phyloP scores from a whole-genome alignment of 2,329 filamentous ascomycete species.

The Aspergillus japonicus region DNA sequence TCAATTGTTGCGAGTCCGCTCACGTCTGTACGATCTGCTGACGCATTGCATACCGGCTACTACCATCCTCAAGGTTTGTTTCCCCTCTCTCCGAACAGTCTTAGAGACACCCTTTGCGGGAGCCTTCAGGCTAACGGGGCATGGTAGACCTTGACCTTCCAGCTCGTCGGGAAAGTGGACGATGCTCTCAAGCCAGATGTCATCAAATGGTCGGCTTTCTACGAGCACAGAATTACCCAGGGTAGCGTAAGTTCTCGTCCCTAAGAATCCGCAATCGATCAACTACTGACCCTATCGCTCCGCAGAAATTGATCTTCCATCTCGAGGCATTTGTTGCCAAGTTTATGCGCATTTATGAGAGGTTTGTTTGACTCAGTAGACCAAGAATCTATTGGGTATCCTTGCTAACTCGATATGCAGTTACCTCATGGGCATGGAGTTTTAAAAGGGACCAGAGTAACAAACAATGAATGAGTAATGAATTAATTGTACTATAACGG shows the following conservation, averaged over 20 bases:
- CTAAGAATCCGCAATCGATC: background rate
- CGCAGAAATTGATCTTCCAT: constrained; percentile 90
- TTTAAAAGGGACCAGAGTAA: constrained; percentile 35
- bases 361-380: constrained; percentile 54
- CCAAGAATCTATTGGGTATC: background rate
- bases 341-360: constrained; percentile 95
- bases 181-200: constrained; percentile 88
- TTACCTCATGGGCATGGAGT: constrained; percentile 74
- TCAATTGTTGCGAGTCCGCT: constrained; percentile 80
- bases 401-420: constrained; percentile 45
- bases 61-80: constrained; percentile 73
- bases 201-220: constrained; percentile 94
- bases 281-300: constrained; percentile 3
- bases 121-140: constrained; percentile 6
- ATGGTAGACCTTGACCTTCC: constrained; percentile 76
- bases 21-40: constrained; percentile 94
- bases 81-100: too few relatives aligned
- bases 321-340: constrained; percentile 97
- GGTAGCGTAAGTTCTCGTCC: constrained; percentile 56
- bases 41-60: constrained; percentile 97
- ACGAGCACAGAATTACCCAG: constrained; percentile 89
- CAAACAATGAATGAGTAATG: constrained; percentile 29
- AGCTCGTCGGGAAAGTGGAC: constrained; percentile 81
- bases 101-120: background rate
- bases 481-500: constrained; percentile 25